A percentile compares a stretch with the other conserved stretches of the same genome.
These are phyloP conservation scores for Hanseniaspora uvarum DNA, from an alignment of 1,139 yeast genomes.

Conservation along the genomic window DNA sequence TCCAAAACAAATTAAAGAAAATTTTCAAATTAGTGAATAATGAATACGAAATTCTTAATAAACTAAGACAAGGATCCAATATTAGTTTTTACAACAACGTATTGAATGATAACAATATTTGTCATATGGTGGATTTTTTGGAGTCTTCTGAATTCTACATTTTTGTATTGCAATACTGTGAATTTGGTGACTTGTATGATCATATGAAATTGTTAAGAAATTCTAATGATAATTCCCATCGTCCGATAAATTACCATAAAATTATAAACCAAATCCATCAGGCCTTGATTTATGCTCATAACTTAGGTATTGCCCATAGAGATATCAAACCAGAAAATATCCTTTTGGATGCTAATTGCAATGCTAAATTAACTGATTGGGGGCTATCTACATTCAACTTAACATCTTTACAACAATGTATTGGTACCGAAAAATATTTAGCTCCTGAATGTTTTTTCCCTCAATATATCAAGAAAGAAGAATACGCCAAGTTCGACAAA, in stretches of 20 bases:
- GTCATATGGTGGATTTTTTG: slow-evolving; percentile 60
- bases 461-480: slow-evolving; percentile 33
- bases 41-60: slow-evolving; percentile 25
- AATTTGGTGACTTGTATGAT: slow-evolving; percentile 83
- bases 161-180: slow-evolving; percentile 71
- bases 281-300: slow-evolving; percentile 65
- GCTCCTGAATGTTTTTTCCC: slow-evolving; percentile 70
- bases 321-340: slow-evolving; percentile 85
- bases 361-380: slow-evolving; percentile 79
- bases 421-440: slow-evolving; percentile 90
- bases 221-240: slow-evolving; percentile 33
- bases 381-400: slow-evolving; percentile 59
- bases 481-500: slow-evolving; percentile 23
- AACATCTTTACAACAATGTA: slow-evolving; percentile 49
- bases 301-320: slow-evolving; percentile 63
- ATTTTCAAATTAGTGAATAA: slow-evolving; percentile 21
- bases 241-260: slow-evolving; percentile 30
- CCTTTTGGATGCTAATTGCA: slow-evolving; percentile 52
- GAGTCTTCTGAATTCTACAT: slow-evolving; percentile 43
- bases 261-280: slow-evolving; percentile 61
- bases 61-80: slow-evolving; percentile 20
- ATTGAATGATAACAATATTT: slow-evolving; percentile 31
- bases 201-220: slow-evolving; percentile 44
- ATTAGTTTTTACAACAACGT: slow-evolving; percentile 2
- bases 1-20: slow-evolving; percentile 19